Evolutionary conservation across 2,329 filamentous ascomycete species (phyloP).

Genomic region (Sclerotinia subarctica): DNA sequence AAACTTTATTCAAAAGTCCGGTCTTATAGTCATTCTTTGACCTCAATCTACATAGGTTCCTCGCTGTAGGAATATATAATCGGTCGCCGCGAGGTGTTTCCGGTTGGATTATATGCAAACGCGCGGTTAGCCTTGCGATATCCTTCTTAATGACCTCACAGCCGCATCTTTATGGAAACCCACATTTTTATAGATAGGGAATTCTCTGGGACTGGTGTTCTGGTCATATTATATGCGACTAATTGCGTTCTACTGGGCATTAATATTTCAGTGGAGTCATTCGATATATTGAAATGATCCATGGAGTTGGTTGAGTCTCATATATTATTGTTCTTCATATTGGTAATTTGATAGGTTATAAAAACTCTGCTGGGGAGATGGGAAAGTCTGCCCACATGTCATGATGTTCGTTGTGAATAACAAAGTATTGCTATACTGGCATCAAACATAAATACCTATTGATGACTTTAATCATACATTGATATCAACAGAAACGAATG

Average conservation of each 20-base stretch:
- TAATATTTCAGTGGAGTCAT: no score
- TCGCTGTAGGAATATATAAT: not conserved
- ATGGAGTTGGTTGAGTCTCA: not conserved
- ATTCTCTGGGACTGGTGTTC: not conserved
- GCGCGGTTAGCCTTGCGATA: not conserved
- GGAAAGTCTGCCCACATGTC: not conserved
- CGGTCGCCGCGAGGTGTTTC: not conserved
- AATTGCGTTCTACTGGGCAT: no score
- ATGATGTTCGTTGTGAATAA: not conserved
- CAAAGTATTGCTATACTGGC: not conserved
- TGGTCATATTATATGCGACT: not conserved
- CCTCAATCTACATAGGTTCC: not conserved
- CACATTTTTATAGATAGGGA: not conserved
- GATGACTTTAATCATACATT: not conserved
- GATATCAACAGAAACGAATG: not conserved
- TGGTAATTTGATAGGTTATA: no score
- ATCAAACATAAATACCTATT: not conserved
- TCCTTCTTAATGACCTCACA: not conserved
- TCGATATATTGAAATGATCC: not conserved
- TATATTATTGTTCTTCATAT: not conserved
- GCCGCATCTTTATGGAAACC: conserved; percentile 4
- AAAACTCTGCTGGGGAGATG: not conserved
- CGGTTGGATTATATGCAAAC: conserved; percentile 1
- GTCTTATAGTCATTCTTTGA: not conserved
- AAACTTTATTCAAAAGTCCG: not conserved